Evolutionary conservation across 1,139 yeast species (phyloP), one percentile per base, ranked within the genome.

Genomic region (Spathaspora jeffriesii): DNA sequence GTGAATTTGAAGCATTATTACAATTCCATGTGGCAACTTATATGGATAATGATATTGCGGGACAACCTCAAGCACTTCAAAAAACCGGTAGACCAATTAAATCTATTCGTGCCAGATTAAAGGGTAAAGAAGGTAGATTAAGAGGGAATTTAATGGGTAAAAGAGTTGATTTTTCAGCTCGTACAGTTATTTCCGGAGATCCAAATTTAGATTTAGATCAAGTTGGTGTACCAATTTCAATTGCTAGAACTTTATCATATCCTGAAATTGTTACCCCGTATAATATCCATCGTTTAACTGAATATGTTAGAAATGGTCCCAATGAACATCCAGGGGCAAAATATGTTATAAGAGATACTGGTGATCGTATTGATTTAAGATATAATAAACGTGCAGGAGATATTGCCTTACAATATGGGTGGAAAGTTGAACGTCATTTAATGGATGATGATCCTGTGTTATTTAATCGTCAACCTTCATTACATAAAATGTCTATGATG

Each of bases 401-500:
- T 63, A 88, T 95, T 62, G 97, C 96, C 44, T 78, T 95, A 56
- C 99, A 95, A 67, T 95, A 93, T 61, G 99, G 99, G 43, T 95
- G 99, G 99, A 91, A 89, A 66, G 99, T 95, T 50, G 99, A 95
- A 68, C 91, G 99, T 68, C 99, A 93, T 67, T 81, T 93, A 61
- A 89, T 91, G 88, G 99, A 93, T 67, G 82, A 92, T 61, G 99
- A 93, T 65, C 98, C 99, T 2, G 99, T 93, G 30, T 80, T 93
- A 61, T 93, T 93, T 78, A 93, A 93, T 67, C 97, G 99, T 79
- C 99, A 95, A 74, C 99, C 99, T 46, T 93, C 99, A 31, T 78
- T 95, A 70, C 99, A 95, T 73, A 95, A 95, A 71, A 93, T 95
- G 98, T 91, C 98, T 51, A 95, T 95, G 99, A 95, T 95, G 99